Evolutionary conservation across 2,329 filamentous ascomycete genomes (phyloP).

Genomic region (Akanthomyces muscarius): DNA sequence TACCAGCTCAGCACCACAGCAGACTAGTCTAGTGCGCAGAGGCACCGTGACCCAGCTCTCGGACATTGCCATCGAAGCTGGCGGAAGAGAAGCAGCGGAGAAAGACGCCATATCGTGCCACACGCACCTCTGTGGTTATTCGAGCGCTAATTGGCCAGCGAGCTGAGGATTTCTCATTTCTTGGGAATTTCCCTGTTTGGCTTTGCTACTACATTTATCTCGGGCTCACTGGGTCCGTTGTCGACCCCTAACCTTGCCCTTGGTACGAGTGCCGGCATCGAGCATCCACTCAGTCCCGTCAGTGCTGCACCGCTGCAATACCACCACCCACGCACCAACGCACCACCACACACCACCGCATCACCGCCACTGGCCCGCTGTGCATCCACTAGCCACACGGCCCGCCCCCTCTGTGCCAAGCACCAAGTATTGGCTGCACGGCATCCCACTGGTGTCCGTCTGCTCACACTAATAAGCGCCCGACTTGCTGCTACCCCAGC

Average conservation of each 20-base stretch:
- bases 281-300: neutral
- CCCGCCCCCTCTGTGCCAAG: constrained; percentile 12
- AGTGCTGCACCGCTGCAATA: neutral
- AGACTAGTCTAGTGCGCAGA: neutral
- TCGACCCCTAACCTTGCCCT: neutral
- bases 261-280: neutral
- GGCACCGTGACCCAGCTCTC: neutral
- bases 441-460: constrained; percentile 8
- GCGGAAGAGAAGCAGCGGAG: constrained; percentile 1
- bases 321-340: neutral
- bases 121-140: neutral
- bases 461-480: constrained; percentile 13
- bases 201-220: neutral
- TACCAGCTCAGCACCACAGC: neutral
- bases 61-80: constrained; percentile 12
- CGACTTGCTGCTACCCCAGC: constrained; percentile 15
- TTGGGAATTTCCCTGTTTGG: neutral
- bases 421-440: constrained; percentile 13
- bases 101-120: constrained; percentile 12
- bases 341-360: neutral
- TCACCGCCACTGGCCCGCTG: neutral
- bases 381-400: constrained; percentile 7
- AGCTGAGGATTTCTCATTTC: neutral
- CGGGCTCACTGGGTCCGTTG: neutral
- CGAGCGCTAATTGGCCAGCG: neutral